A percentile compares a stretch with the other conserved stretches of the same genome.
These are phyloP conservation scores for Stachybotrys chlorohalonatus DNA, from an alignment of 2,329 filamentous ascomycete species.

Conservation along the genomic window DNA sequence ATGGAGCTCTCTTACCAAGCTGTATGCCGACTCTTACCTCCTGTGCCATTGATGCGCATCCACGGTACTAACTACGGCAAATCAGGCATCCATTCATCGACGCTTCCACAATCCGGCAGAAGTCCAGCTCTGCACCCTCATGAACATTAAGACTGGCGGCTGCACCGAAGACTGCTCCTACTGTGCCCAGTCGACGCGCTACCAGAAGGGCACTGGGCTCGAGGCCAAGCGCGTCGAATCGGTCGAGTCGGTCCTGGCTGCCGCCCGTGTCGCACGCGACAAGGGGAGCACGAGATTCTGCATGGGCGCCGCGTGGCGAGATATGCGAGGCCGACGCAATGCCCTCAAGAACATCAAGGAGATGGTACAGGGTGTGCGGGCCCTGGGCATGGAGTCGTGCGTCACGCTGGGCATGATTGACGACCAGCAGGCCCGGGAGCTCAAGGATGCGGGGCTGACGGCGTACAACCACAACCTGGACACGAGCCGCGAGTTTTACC, in stretches of 20 bases:
- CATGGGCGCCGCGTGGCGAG: constrained; percentile 90
- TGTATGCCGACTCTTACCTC: constrained; percentile 33
- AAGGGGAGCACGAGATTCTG: constrained; percentile 89
- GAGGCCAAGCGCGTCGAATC: constrained; percentile 70
- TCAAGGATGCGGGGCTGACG: constrained; percentile 76
- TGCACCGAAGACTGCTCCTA: constrained; percentile 91
- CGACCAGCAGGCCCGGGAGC: constrained; percentile 65
- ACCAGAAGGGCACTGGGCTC: constrained; percentile 67
- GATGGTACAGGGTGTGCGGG: constrained; percentile 76
- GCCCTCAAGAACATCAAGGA: constrained; percentile 73
- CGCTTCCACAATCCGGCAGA: constrained; percentile 77
- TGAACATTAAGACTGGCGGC: constrained; percentile 94
- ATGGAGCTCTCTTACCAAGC: constrained; percentile 70
- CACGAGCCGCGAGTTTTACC: constrained; percentile 83
- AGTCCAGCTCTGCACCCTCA: constrained; percentile 86
- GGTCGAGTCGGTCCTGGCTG: constrained; percentile 72
- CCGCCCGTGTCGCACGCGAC: constrained; percentile 66
- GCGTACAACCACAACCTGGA: constrained; percentile 95
- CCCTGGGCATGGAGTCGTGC: constrained; percentile 80
- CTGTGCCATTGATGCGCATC: neutral
- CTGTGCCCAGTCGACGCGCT: constrained; percentile 80
- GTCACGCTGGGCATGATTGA: constrained; percentile 96
- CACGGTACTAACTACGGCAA: too few species aligned
- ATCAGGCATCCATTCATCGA: constrained; percentile 66
- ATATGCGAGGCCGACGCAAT: constrained; percentile 86